Evolutionary conservation across 805 yeast genomes (phyloP).

Genomic region (Pichia occidentalis): DNA sequence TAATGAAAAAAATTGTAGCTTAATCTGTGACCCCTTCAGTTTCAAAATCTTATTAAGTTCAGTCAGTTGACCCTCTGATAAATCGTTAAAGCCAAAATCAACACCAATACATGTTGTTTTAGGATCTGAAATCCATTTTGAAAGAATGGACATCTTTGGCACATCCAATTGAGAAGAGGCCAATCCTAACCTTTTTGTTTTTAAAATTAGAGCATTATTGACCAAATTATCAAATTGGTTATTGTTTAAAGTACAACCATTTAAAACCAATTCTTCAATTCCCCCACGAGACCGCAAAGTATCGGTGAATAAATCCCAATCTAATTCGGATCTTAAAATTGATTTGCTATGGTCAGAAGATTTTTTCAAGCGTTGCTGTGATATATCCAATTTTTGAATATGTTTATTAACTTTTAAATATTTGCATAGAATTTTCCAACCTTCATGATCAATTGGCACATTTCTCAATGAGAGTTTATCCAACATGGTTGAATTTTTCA

Average conservation of each 20-base stretch:
- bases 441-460: conserved; percentile 45
- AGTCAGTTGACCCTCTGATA: conserved; percentile 39
- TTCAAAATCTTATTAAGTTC: conserved; percentile 41
- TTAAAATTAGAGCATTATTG: conserved; percentile 33
- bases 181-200: conserved; percentile 46
- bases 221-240: conserved; percentile 36
- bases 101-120: conserved; percentile 45
- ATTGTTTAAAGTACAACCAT: conserved; percentile 46
- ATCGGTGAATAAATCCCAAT: conserved; percentile 45
- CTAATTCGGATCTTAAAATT: conserved; percentile 39
- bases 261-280: conserved; percentile 50
- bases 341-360: conserved; percentile 33
- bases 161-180: conserved; percentile 45
- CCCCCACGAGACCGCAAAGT: conserved; percentile 42
- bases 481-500: conserved; percentile 36
- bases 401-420: conserved; percentile 38
- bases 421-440: conserved; percentile 47
- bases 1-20: conserved; percentile 45
- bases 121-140: conserved; percentile 42
- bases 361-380: conserved; percentile 46
- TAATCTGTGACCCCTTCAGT: conserved; percentile 19
- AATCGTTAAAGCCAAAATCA: conserved; percentile 49
- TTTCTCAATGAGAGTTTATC: conserved; percentile 50
- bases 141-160: conserved; percentile 35
- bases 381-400: conserved; percentile 46